phyloP scores from a whole-genome alignment of 2,329 filamentous ascomycete species.

The Raffaelea ambrosiae region DNA sequence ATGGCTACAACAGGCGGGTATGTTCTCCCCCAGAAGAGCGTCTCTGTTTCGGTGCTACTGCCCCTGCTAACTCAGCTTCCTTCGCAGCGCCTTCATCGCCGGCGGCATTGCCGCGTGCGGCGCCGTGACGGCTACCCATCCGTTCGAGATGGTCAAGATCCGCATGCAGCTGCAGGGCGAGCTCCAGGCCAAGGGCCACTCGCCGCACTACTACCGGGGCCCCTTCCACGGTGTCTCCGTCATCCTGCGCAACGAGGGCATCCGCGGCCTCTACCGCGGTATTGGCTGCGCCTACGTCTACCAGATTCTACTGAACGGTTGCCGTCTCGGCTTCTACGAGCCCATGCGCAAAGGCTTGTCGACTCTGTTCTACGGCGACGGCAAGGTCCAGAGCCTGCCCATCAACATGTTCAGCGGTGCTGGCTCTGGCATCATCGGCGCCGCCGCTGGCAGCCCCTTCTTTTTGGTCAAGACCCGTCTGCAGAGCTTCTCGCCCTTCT shows the following conservation, averaged over 20 bases:
- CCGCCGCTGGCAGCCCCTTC: constrained; percentile 88
- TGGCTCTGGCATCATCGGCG: constrained; percentile 79
- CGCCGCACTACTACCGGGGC: constrained; percentile 81
- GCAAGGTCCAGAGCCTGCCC: constrained; percentile 70
- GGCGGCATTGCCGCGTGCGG: constrained; percentile 95
- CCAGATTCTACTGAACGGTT: constrained; percentile 93
- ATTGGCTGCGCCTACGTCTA: constrained; percentile 92
- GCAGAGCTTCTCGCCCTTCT: constrained; percentile 86
- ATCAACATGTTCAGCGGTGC: constrained; percentile 95
- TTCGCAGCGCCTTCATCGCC: constrained; percentile 73
- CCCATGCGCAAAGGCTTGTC: constrained; percentile 72
- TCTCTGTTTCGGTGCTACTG: not conserved
- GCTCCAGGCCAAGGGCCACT: constrained; percentile 76
- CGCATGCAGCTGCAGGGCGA: constrained; percentile 96
- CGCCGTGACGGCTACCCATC: constrained; percentile 93
- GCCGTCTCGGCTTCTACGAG: constrained; percentile 94
- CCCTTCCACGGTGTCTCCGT: constrained; percentile 86
- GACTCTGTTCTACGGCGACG: constrained; percentile 60
- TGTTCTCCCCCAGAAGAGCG: not conserved
- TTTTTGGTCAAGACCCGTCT: constrained; percentile 96
- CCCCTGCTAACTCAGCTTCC: not conserved
- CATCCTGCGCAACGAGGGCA: constrained; percentile 83
- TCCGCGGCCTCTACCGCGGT: constrained; percentile 78
- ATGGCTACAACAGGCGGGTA: constrained; percentile 15
- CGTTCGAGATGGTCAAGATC: constrained; percentile 98